Evolutionary conservation across 345 rosid genomes (phyloP), one percentile per base, ranked within the genome.

Genomic region (Viola odorata): DNA sequence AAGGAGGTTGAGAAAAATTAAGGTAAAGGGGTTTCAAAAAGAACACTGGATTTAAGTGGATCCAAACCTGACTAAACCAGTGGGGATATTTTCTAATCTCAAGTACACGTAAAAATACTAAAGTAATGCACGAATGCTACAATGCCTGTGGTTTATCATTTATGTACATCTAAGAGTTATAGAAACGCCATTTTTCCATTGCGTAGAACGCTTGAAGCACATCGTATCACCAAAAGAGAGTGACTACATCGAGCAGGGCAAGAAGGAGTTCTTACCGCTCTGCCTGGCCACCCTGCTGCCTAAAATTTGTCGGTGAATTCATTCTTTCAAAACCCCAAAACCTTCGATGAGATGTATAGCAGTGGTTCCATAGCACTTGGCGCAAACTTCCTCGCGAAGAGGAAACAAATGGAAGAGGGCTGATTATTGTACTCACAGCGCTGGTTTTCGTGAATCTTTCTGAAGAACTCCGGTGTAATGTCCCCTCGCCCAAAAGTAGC

Each of bases 401-500:
- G 89, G 72, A 38, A 69, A 61, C 97, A 89, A 9, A 75, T 64
- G 2, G 85, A 63, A 41, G 78, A 62, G 36, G 74, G 69, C 9
- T 69, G 69, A 68, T 77, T 66, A 41, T 88, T 95, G 78, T 91
- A 91, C 14, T 1, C 60, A 80, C 99, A 95, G 7, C 67, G 51
- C 17, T 51, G 78, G 54, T 79, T 76, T 50, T 63, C 69, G 8
- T 16, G 57, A 12, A 94, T 55, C 66, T 60, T 78, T 58, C 16
- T 69, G 74, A 95, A 78, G 63, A 95, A 91, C 41, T 74, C 85
- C 65, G 73, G 88, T 0, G 83, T 85, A 49, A 95, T 71, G 63
- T 91, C 97, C 0, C 76, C 68, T 63, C 81, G 44, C 65, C 95
- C 96, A 38, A 95, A 95, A 4, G 97, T 91, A 40, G 95, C 97